Evolutionary conservation across 768 basidiomycete species (phyloP).

Genomic region (Artomyces pyxidatus): DNA sequence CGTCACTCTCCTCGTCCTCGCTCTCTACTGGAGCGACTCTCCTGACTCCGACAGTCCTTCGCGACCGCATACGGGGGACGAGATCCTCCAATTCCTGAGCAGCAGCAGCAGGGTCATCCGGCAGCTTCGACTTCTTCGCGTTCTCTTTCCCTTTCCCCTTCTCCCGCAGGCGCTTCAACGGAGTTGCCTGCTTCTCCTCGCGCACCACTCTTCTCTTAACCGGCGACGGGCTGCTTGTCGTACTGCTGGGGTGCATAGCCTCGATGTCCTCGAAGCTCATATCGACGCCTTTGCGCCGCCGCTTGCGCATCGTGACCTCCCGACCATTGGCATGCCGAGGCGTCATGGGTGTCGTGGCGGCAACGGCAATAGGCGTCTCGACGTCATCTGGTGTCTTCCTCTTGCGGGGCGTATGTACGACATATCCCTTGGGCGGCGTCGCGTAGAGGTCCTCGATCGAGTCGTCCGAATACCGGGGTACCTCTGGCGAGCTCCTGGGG

Average conservation of each 20-base stretch:
- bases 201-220: constrained; percentile 4
- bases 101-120: constrained; percentile 3
- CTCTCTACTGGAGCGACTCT: background rate
- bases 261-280: constrained; percentile 6
- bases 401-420: constrained; percentile 11
- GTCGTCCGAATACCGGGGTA: constrained; percentile 13
- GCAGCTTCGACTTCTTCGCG: constrained; percentile 27
- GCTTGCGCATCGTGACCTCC: constrained; percentile 14
- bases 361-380: background rate
- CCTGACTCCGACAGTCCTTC: too few relatives aligned
- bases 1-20: background rate
- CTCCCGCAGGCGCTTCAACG: constrained; percentile 20
- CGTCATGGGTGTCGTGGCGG: constrained; percentile 1
- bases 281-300: constrained; percentile 10
- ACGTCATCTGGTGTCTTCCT: background rate
- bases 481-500: background rate
- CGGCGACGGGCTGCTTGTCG: constrained; percentile 14
- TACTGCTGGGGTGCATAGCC: constrained; percentile 4
- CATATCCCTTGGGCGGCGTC: constrained; percentile 9
- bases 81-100: background rate
- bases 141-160: constrained; percentile 19
- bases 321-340: constrained; percentile 11
- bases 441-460: constrained; percentile 16
- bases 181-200: constrained; percentile 12
- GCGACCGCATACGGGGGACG: background rate